Evolutionary conservation across 2,329 filamentous ascomycete genomes (phyloP), one percentile per base, ranked within the genome.

Genomic region (Neofusicoccum laricinum): DNA sequence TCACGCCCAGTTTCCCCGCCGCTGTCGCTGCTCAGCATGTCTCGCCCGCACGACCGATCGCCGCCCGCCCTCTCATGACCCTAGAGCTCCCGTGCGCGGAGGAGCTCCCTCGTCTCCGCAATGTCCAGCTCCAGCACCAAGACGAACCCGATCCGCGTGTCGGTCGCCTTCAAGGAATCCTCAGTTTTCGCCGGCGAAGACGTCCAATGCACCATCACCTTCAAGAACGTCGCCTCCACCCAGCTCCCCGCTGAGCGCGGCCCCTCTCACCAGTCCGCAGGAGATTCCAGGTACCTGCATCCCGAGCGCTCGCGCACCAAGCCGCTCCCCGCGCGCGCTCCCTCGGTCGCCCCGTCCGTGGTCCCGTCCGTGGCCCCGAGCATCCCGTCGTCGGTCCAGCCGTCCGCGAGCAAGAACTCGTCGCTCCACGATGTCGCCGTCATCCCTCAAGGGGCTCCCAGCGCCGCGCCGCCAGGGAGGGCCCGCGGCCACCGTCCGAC

Each of bases 181-280:
- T 93, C 91, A 67, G 92, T 99, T 72, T 99, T 98, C 80, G 92
- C 95, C 64, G 95, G 95, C 78, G 95, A 99, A 82, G 90, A 97
- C 74, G 86, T 98, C 73, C 91, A 93, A 80, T 98, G 95, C 79
- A 93, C 89, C 69, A 96, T 99, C 77, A 97, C 92, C 58, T 99
- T 99, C 81, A 94, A 90, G 79, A 99, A 99, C 76, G 85, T 93
- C 57, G 81, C 85, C 34, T 77, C 72, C 67, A 84, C 86, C n/a
- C 25, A 36, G 8, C 15, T 30, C 25, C 68, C 73, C 21, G 67
- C 68, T 68, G 72, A 74, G 65, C 69, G 72, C 67, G 72, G 71
- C 62, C 70, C 71, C 73, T 6, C 73, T 73, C 57, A 65, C 67
- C 5, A 72, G 71, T 49, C 70, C 74, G 17, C 66, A 71, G 17